phyloP scores from a whole-genome alignment of 2,329 filamentous ascomycete genomes.

The Aspergillus luchuensis region DNA sequence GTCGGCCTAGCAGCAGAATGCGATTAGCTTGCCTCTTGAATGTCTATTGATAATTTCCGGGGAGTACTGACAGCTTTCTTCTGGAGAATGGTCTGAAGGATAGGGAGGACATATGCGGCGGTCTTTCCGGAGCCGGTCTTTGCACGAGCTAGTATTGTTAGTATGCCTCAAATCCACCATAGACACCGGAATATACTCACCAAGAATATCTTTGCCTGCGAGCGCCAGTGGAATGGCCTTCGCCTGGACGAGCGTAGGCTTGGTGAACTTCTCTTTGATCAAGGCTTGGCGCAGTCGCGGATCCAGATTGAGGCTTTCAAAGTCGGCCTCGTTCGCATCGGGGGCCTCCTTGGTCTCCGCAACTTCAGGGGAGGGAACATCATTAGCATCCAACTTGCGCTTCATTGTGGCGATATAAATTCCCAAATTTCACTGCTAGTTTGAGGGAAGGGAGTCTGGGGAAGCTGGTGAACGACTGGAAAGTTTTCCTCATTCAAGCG shows the following conservation, averaged over 20 bases:
- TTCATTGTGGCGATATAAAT: constrained; percentile 44
- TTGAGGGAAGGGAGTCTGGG: not conserved
- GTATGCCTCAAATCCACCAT: not conserved
- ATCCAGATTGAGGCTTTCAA: constrained; percentile 78
- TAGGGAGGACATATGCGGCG: constrained; percentile 87
- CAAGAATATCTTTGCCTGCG: constrained; percentile 82
- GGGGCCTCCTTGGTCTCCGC: constrained; percentile 28
- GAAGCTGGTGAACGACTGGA: constrained; percentile 17
- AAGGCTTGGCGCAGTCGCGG: constrained; percentile 82
- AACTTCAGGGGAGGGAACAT: constrained; percentile 46
- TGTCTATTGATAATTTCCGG: no score
- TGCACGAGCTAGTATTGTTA: constrained; percentile 66
- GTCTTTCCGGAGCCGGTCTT: constrained; percentile 98
- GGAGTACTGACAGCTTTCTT: constrained; percentile 63
- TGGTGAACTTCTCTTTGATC: constrained; percentile 77
- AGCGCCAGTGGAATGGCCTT: constrained; percentile 86
- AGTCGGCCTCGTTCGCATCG: constrained; percentile 54
- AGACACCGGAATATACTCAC: constrained; percentile 32
- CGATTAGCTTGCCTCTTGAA: constrained; percentile 2
- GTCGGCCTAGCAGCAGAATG: constrained; percentile 31
- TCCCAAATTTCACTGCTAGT: not conserved
- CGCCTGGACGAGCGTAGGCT: constrained; percentile 85
- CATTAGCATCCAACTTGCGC: constrained; percentile 52
- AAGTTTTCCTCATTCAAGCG: constrained; percentile 29
- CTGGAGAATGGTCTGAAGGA: constrained; percentile 81